Conservation (phyloP, 2,329 filamentous ascomycete species). For the Fusarium chlamydosporum region DNA sequence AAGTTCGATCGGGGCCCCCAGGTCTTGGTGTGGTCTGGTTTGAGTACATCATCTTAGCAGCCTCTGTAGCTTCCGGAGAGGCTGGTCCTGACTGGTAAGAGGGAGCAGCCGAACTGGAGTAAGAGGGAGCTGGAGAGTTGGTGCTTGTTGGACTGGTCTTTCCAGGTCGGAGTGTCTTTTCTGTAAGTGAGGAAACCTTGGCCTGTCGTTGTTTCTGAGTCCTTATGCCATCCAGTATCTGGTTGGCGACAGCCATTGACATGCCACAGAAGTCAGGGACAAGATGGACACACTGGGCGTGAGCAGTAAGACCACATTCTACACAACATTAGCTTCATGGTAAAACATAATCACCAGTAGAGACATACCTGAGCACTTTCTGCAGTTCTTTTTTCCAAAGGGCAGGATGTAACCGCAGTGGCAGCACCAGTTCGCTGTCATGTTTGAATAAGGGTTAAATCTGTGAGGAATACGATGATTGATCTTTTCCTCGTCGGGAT, state of each 20-base stretch:
- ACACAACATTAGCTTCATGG: constrained; percentile 51
- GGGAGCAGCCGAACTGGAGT: constrained; percentile 52
- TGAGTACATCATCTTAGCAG: constrained; percentile 74
- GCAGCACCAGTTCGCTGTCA: constrained; percentile 99
- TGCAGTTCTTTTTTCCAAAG: constrained; percentile 93
- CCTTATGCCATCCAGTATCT: constrained; percentile 89
- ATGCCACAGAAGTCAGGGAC: constrained; percentile 99
- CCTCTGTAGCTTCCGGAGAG: constrained; percentile 69
- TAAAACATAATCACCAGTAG: background rate
- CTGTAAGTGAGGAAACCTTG: constrained; percentile 71
- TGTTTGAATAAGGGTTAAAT: constrained; percentile 96
- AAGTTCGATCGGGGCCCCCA: constrained; percentile 66
- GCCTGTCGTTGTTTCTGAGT: constrained; percentile 78
- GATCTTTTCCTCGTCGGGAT: constrained; percentile 99
- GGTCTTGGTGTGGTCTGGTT: constrained; percentile 68
- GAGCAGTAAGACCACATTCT: constrained; percentile 94
- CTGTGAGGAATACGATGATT: constrained; percentile 99
- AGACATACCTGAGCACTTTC: constrained; percentile 84
- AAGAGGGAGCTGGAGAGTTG: constrained; percentile 55
- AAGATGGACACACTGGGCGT: constrained; percentile 91
- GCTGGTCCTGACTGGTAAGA: constrained; percentile 43
- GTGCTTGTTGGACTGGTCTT: constrained; percentile 62
- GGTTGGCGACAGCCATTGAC: constrained; percentile 97
- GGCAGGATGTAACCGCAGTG: constrained; percentile 97
- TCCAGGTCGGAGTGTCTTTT: constrained; percentile 73